Percentiles rank a stretch among this genome's conserved stretches.
These are phyloP conservation scores for Aspergillus pseudotamarii DNA, from an alignment of 2,329 filamentous ascomycete genomes.

Conservation along the genomic window DNA sequence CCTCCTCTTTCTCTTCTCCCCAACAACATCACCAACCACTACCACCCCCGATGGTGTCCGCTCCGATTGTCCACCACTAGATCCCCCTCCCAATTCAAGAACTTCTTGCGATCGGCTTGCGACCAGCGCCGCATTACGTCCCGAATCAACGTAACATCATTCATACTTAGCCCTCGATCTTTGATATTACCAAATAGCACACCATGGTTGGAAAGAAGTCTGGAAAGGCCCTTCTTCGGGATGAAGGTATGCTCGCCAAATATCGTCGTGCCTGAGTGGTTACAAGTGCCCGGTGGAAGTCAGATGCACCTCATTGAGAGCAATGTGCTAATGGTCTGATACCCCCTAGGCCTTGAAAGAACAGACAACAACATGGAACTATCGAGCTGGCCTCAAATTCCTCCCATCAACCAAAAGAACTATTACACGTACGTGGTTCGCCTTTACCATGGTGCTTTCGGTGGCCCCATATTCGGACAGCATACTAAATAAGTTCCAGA, in stretches of 20 bases:
- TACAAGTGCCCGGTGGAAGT: background rate
- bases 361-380: conserved; percentile 99
- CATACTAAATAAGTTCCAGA: conserved; percentile 50
- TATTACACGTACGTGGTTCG: conserved; percentile 80
- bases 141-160: conserved; percentile 10
- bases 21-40: background rate
- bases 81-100: background rate
- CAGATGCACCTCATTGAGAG: background rate
- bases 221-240: conserved; percentile 61
- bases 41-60: background rate
- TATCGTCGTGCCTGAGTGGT: background rate
- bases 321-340: conserved; percentile 13
- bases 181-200: conserved; percentile 10
- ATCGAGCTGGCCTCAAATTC: conserved; percentile 88
- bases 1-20: background rate
- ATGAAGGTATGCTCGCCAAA: conserved; percentile 52
- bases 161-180: background rate
- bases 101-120: conserved; percentile 11
- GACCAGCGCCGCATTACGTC: conserved; percentile 1
- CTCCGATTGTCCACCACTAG: background rate
- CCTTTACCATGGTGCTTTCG: background rate
- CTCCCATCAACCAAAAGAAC: conserved; percentile 98
- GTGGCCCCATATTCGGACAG: background rate
- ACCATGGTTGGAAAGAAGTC: conserved; percentile 69
- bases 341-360: conserved; percentile 76